Base-by-base conservation (phyloP, 2,329 filamentous ascomycete genomes). In the Erysiphe pisi region DNA sequence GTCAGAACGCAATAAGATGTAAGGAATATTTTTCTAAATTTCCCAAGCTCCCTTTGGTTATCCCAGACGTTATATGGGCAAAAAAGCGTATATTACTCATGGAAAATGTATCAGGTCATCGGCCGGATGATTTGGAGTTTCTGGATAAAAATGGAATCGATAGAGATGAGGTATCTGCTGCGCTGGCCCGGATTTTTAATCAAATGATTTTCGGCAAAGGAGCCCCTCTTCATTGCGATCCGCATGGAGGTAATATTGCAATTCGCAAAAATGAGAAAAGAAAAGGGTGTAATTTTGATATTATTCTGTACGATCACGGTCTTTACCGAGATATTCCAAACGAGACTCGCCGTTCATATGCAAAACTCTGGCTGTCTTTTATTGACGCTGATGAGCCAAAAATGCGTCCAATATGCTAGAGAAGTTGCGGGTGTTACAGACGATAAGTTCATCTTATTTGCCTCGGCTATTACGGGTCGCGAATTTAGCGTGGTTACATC, bases 141-240 rank as follows among this genome's bases (percentile, higher is more conserved):
- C 86, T 99, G 4, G 95, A 98, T 82, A 85, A 86, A 9, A 91
- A 96, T 82, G 87, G 89, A 77, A 99, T 99, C 82, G 93, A 97
- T 83, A 89, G 95, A 28, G 95, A 98, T 81, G 94, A 98, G 83
- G 95, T 99, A 7, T 97, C 94, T 0, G 94, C 94, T 0, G 91
- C 93, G 0, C 86, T 99, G 4, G 91, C 95, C 0, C 89, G 90
- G 78, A 93, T 99, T 78, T 99, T 99, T 87, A 99, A 99, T 85
- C 94, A 98, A 82, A 99, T 99, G 95, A 97, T 99, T 80, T 99
- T 99, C 80, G 94, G 94, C 74, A 88, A 90, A 76, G 87, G 90
- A 78, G 94, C 94, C 0, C 93, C 95, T 0, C 85, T 99, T 58
- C 95, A 99, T 84, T 99, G 95, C 84, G 95, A 99, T 82, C 95